These are phyloP conservation scores for Annulohypoxylon bovei DNA, from an alignment of 495 filamentous ascomycete species.

Conservation along the genomic window DNA sequence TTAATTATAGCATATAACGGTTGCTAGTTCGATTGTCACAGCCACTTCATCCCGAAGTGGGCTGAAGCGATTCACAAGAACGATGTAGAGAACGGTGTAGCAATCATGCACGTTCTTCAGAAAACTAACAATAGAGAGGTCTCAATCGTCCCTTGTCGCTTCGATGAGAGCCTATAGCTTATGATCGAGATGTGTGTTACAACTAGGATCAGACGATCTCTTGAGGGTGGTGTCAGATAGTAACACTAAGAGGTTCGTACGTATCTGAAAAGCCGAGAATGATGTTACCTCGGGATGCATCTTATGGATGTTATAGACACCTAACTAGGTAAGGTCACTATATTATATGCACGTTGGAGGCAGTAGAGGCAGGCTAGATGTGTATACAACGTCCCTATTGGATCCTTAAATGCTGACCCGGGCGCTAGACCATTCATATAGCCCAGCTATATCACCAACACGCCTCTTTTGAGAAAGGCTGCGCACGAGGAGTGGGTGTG, in stretches of 20 bases:
- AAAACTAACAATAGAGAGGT: not conserved
- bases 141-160: not conserved
- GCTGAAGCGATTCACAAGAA: not conserved
- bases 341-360: slow-evolving; percentile 33
- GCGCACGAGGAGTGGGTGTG: not conserved
- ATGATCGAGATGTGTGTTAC: not conserved
- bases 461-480: slow-evolving; percentile 10
- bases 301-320: not conserved
- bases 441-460: slow-evolving; percentile 16
- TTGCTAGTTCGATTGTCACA: not conserved
- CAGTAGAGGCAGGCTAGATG: slow-evolving; percentile 21
- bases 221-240: slow-evolving; percentile 8
- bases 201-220: not conserved
- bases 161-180: not conserved
- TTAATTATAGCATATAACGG: not conserved
- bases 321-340: slow-evolving; percentile 10
- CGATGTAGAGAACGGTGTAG: not conserved
- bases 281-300: slow-evolving; percentile 17
- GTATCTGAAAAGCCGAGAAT: not conserved
- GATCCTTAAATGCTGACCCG: slow-evolving; percentile 24
- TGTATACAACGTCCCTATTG: slow-evolving; percentile 9
- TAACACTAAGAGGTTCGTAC: slow-evolving; percentile 1
- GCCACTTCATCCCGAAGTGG: not conserved
- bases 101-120: not conserved
- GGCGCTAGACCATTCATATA: slow-evolving; percentile 11